These are phyloP conservation scores for Cyberlindnera saturnus DNA, from an alignment of 805 yeast species.

Conservation along the genomic window DNA sequence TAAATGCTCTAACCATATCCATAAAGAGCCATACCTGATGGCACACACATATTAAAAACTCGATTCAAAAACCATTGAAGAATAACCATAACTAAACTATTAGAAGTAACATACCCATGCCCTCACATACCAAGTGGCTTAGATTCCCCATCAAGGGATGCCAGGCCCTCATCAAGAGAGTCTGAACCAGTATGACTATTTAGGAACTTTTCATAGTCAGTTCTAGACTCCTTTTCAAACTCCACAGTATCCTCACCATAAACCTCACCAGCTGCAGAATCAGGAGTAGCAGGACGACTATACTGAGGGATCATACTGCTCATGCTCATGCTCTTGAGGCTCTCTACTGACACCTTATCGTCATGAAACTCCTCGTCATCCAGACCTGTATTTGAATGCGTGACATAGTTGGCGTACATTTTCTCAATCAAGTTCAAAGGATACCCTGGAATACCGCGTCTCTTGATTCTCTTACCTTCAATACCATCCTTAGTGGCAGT, in stretches of 20 bases:
- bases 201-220: conserved; percentile 20
- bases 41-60: too few relatives aligned
- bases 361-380: conserved; percentile 5
- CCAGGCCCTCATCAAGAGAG: neutral
- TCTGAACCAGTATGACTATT: neutral
- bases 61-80: too few relatives aligned
- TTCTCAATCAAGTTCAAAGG: conserved; percentile 31
- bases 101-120: too few relatives aligned
- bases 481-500: conserved; percentile 72
- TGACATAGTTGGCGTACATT: conserved; percentile 25
- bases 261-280: neutral
- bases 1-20: too few relatives aligned
- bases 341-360: conserved; percentile 18
- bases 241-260: conserved; percentile 12
- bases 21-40: too few relatives aligned
- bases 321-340: conserved; percentile 19
- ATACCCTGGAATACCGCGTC: conserved; percentile 35
- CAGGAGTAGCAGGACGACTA: conserved; percentile 10
- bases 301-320: conserved; percentile 25
- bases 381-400: conserved; percentile 2
- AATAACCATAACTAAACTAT: neutral
- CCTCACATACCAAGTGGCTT: neutral
- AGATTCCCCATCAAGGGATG: neutral
- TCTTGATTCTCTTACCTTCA: conserved; percentile 53
- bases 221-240: conserved; percentile 14